A percentile compares a stretch with the other conserved stretches of the same genome.
Evolutionary conservation across 2,329 filamentous ascomycete genomes (phyloP).

Genomic region (Lasiodiplodia theobromae): DNA sequence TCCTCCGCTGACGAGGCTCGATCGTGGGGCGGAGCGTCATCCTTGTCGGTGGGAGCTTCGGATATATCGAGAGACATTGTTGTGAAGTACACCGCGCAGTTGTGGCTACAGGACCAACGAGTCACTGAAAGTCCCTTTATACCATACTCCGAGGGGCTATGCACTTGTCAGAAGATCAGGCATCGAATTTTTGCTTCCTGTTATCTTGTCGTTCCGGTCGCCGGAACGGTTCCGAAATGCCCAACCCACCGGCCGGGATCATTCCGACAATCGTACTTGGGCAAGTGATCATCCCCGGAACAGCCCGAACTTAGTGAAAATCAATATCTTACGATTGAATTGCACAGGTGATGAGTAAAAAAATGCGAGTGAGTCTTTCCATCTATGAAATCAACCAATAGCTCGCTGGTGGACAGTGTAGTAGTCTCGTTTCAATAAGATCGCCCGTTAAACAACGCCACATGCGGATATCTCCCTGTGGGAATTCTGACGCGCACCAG

Average conservation of each 20-base stretch:
- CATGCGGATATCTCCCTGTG: too few species aligned
- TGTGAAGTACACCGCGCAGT: background rate
- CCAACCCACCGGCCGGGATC: background rate
- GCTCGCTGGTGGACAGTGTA: too few species aligned
- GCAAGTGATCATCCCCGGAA: too few species aligned
- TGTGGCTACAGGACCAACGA: background rate
- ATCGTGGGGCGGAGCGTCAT: background rate
- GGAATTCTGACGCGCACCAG: too few species aligned
- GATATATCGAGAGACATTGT: background rate
- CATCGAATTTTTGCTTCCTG: background rate
- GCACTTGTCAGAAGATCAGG: background rate
- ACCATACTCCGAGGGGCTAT: too few species aligned
- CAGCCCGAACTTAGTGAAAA: too few species aligned
- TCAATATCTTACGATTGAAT: too few species aligned
- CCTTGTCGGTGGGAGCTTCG: background rate
- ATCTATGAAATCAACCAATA: too few species aligned
- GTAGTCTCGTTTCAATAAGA: too few species aligned
- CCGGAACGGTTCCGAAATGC: background rate
- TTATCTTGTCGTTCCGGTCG: background rate
- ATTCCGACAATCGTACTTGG: background rate
- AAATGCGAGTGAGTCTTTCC: too few species aligned
- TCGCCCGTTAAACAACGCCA: too few species aligned
- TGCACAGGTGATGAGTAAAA: too few species aligned
- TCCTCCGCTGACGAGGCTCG: background rate
- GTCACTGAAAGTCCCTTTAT: background rate